These are phyloP conservation scores for Microbotryomycetes sp. DNA, from an alignment of 1,284 basidiomycete species.

Conservation along the genomic window DNA sequence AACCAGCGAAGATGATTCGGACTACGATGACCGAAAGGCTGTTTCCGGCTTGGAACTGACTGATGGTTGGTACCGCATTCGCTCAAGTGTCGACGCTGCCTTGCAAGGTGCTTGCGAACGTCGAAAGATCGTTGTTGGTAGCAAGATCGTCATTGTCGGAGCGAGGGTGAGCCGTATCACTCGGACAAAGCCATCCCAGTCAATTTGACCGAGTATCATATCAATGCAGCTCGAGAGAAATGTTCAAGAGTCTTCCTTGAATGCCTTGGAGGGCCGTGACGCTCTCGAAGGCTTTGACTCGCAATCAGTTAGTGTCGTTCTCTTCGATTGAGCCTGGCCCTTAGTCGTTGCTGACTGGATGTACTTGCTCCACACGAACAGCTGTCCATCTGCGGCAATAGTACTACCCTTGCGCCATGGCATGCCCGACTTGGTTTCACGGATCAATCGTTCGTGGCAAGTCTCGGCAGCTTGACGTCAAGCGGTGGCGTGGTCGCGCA, in stretches of 20 bases:
- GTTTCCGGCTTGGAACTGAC: constrained; percentile 66
- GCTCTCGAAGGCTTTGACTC: too few species aligned
- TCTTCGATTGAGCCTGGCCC: too few species aligned
- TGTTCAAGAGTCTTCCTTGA: too few species aligned
- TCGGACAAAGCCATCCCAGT: too few species aligned
- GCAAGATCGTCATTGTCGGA: constrained; percentile 73
- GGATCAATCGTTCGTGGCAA: constrained; percentile 57
- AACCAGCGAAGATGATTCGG: constrained; percentile 47
- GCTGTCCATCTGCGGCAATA: constrained; percentile 72
- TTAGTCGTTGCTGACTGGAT: too few species aligned
- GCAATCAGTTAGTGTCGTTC: too few species aligned
- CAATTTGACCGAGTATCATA: too few species aligned
- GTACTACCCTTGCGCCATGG: constrained; percentile 78
- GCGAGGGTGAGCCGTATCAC: constrained; percentile 65
- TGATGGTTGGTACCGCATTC: constrained; percentile 91
- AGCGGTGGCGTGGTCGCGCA: constrained; percentile 75
- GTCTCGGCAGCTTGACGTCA: constrained; percentile 66
- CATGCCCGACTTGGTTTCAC: constrained; percentile 76
- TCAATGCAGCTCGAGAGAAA: too few species aligned
- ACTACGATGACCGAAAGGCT: constrained; percentile 33
- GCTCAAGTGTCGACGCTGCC: constrained; percentile 52
- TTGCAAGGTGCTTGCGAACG: constrained; percentile 62
- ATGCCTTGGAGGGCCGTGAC: too few species aligned
- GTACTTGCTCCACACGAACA: constrained; percentile 44
- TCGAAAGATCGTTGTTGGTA: constrained; percentile 63